Evolutionary conservation across 192 early-diverging fungal species (phyloP).

Genomic region (Backusella luteola): DNA sequence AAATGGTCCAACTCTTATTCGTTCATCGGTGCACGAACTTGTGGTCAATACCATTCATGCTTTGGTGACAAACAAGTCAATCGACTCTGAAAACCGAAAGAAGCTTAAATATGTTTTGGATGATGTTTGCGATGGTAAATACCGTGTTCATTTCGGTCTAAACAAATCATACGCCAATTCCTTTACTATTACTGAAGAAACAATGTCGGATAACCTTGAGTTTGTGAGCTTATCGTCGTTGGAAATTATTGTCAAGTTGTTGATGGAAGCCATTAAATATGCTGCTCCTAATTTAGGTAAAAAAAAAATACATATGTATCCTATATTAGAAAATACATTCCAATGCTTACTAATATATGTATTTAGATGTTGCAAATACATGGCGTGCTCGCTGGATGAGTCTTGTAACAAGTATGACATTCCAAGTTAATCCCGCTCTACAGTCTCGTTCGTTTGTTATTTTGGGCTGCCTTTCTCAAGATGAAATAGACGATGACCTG

Average conservation of each 20-base stretch:
- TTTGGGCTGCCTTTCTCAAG: conserved; percentile 80
- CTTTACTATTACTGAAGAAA: conserved; percentile 56
- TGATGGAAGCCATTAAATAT: conserved; percentile 59
- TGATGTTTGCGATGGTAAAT: conserved; percentile 77
- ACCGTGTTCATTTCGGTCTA: conserved; percentile 73
- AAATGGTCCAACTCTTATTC: conserved; percentile 75
- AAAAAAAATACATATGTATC: conserved; percentile 14
- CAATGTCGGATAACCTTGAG: conserved; percentile 41
- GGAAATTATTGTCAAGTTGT: conserved; percentile 54
- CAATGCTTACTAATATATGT: neutral
- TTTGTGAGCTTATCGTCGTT: conserved; percentile 42
- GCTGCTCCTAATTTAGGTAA: conserved; percentile 63
- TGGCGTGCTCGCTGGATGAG: conserved; percentile 93
- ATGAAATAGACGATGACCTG: conserved; percentile 87
- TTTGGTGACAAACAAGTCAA: conserved; percentile 53
- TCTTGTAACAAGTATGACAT: conserved; percentile 83
- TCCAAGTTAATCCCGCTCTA: conserved; percentile 88
- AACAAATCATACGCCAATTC: conserved; percentile 59
- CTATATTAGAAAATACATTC: neutral
- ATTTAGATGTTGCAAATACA: conserved; percentile 62
- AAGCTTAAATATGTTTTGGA: conserved; percentile 60
- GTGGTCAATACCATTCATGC: conserved; percentile 87
- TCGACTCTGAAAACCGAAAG: conserved; percentile 46
- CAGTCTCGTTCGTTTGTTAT: conserved; percentile 91
- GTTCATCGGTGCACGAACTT: conserved; percentile 84